Evolutionary conservation across 495 filamentous ascomycete species (phyloP).

Genomic region (Xylaria longipes): DNA sequence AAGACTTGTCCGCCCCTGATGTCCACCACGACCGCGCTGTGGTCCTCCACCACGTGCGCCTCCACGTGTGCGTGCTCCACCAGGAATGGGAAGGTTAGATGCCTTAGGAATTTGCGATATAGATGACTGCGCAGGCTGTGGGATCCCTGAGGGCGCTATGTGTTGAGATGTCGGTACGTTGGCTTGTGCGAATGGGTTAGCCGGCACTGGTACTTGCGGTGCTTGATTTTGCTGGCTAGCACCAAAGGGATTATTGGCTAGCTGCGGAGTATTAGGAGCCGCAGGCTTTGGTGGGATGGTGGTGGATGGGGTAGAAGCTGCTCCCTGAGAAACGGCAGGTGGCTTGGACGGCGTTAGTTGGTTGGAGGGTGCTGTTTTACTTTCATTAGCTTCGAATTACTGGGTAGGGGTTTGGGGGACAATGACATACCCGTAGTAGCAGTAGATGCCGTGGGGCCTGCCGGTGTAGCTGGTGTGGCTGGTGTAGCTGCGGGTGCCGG

Average conservation of each 20-base stretch:
- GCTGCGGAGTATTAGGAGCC: constrained; percentile 29
- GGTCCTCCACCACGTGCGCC: constrained; percentile 37
- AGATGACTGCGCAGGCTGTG: constrained; percentile 28
- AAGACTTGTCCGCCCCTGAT: constrained; percentile 54
- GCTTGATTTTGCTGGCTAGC: constrained; percentile 27
- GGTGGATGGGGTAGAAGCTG: constrained; percentile 33
- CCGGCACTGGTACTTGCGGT: constrained; percentile 5
- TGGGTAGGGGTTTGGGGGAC: background rate
- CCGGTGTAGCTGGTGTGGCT: constrained; percentile 36
- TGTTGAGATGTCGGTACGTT: constrained; percentile 28
- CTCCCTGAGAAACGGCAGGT: constrained; percentile 32
- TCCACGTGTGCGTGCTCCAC: constrained; percentile 35
- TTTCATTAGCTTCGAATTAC: constrained; percentile 31
- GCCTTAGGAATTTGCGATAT: constrained; percentile 36
- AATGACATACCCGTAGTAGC: constrained; percentile 39
- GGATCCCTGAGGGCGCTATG: constrained; percentile 25
- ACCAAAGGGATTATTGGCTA: constrained; percentile 36
- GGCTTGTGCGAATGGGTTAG: constrained; percentile 39
- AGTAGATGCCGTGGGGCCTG: constrained; percentile 21
- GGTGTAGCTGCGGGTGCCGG: constrained; percentile 36
- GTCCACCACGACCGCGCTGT: constrained; percentile 40
- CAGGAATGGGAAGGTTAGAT: constrained; percentile 37
- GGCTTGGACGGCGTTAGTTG: constrained; percentile 29
- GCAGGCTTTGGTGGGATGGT: constrained; percentile 32
- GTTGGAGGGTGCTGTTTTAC: constrained; percentile 25